A percentile compares a stretch with the other conserved stretches of the same genome.
phyloP scores from a whole-genome alignment of 73 alveolate genomes.

The Paramecium biaurelia region DNA sequence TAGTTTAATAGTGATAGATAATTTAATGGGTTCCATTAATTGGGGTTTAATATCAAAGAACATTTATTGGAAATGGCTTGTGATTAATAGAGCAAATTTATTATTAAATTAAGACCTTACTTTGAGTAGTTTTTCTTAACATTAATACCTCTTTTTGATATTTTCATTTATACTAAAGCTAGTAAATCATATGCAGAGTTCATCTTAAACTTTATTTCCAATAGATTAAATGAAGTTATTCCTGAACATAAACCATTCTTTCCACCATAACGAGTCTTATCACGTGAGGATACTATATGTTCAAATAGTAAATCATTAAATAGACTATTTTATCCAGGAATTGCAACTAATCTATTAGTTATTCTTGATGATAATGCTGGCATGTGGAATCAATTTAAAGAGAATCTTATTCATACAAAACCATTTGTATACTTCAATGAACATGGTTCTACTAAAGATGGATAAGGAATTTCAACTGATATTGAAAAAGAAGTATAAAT shows the following conservation, averaged over 20 bases:
- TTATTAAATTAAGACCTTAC: conserved; percentile 34
- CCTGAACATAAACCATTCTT: conserved; percentile 40
- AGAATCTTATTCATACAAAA: neutral
- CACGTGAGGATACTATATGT: conserved; percentile 15
- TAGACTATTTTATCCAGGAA: conserved; percentile 44
- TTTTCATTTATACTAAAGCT: conserved; percentile 31
- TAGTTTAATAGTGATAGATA: neutral
- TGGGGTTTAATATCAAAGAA: neutral
- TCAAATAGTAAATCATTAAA: conserved; percentile 2
- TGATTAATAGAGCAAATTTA: neutral
- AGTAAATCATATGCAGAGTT: conserved; percentile 31
- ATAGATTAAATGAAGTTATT: neutral
- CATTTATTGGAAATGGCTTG: neutral
- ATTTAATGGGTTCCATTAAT: conserved; percentile 14
- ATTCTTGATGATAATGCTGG: conserved; percentile 33
- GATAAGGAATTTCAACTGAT: neutral
- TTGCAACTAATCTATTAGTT: neutral
- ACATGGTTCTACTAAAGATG: neutral
- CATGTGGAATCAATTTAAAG: conserved; percentile 38
- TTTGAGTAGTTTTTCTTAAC: conserved; percentile 9
- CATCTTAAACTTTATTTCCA: neutral
- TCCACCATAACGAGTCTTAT: neutral
- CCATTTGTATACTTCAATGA: conserved; percentile 30
- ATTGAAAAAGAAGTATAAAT: conserved; percentile 11
- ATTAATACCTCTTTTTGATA: conserved; percentile 19